phyloP scores from a whole-genome alignment of 306 rosid genomes.

The Prunus davidiana region DNA sequence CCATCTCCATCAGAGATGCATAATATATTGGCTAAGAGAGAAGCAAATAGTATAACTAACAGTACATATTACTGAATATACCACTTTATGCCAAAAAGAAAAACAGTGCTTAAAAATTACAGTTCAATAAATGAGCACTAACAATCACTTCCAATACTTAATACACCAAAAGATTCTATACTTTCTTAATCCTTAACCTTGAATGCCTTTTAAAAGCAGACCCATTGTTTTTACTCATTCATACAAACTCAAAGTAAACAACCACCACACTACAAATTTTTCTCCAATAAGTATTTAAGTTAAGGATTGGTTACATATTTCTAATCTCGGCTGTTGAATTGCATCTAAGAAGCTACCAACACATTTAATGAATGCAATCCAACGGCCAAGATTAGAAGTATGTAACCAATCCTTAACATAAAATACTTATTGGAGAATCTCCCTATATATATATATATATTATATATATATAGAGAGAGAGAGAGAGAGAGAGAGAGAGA shows the following conservation, averaged over 20 bases:
- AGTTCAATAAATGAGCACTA: not conserved
- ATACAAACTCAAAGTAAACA: not conserved
- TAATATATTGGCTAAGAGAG: not conserved
- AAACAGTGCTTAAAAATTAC: not conserved
- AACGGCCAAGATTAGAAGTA: too few species aligned
- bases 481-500: slow-evolving; percentile 11
- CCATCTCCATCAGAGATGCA: not conserved
- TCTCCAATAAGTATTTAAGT: too few species aligned
- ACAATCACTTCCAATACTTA: not conserved
- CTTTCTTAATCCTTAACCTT: not conserved
- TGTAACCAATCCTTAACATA: too few species aligned
- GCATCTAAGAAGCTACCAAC: too few species aligned
- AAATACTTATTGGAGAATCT: too few species aligned
- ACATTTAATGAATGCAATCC: too few species aligned
- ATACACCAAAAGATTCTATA: not conserved
- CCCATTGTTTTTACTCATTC: not conserved
- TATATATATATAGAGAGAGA: too few species aligned
- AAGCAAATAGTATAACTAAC: not conserved
- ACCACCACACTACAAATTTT: not conserved
- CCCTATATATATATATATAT: too few species aligned
- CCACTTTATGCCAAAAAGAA: not conserved
- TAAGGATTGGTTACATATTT: too few species aligned
- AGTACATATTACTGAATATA: too few species aligned
- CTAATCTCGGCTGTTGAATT: too few species aligned
- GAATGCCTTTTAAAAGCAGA: not conserved